These are phyloP conservation scores for Rhazya stricta DNA, from an alignment of 257 asterid genomes.

Conservation along the genomic window DNA sequence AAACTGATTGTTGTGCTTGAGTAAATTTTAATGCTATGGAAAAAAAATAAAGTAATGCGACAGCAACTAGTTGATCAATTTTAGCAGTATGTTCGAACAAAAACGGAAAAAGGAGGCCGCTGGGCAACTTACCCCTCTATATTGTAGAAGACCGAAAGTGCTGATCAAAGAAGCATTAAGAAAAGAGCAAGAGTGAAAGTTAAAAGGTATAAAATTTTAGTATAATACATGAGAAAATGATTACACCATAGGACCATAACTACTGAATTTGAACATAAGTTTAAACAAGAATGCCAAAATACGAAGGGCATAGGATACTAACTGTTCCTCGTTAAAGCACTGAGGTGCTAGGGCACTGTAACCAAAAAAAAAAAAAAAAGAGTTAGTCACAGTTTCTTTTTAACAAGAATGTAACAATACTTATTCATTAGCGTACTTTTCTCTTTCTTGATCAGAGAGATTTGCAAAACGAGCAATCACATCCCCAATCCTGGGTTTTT, in stretches of 20 bases:
- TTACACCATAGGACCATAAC: too few relatives aligned
- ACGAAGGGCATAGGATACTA: background rate
- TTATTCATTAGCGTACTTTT: background rate
- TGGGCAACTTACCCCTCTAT: slow-evolving; percentile 8
- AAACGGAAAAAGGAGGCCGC: background rate
- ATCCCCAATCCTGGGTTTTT: background rate
- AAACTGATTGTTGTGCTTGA: background rate
- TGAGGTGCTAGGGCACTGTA: background rate
- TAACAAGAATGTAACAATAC: background rate
- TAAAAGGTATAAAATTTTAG: too few relatives aligned
- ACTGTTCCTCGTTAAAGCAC: background rate
- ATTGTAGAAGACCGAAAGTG: background rate
- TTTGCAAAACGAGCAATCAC: background rate
- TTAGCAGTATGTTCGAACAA: background rate
- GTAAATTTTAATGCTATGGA: background rate
- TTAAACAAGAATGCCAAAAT: background rate
- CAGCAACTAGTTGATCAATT: background rate
- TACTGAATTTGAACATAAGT: too few relatives aligned
- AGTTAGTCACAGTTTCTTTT: background rate
- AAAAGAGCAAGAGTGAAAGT: background rate
- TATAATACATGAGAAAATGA: too few relatives aligned
- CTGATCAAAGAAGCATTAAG: slow-evolving; percentile 2
- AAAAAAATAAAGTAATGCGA: background rate
- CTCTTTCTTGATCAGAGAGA: background rate
- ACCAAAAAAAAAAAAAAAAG: background rate